Base-by-base conservation (phyloP, 2,329 filamentous ascomycete genomes). In the Aspergillus novofumigatus region DNA sequence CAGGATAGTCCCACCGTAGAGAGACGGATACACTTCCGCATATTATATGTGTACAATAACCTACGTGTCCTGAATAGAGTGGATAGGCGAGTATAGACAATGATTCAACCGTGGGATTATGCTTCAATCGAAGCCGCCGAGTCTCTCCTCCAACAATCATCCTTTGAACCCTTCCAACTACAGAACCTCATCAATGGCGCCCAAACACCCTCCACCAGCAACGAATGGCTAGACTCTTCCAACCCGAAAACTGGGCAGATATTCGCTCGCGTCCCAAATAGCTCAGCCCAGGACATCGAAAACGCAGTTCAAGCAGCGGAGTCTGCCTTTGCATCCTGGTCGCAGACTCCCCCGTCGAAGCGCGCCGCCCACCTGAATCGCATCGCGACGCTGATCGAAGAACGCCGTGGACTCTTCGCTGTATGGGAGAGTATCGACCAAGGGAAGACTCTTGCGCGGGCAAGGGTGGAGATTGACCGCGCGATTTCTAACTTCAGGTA, bases 351-450 rank as follows among this genome's bases (percentile, higher is more conserved):
- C 5, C 51, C 59, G n/a, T 54, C 57, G 7, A 56, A 50, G 29
- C 52, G 62, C 41, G 60, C 62, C 4, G 26, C 56, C 14, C 49
- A 60, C 23, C 55, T 63, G 3, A 23, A 55, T 20, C 54, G 58
- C 10, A 62, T 63, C 42, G 59, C 62, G 1, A 44, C 51, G 2
- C 41, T 56, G 1, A 62, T 63, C 26, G 48, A 55, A 9, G 52
- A 58, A 10, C 56, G 54, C 21, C 59, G 55, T 3, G 61, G 62
- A 45, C 9, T 55, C 1, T 63, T 63, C 32, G 59, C 61, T 0
- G 52, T 59, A 9, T 63, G 61, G 59, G 61, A 63, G 41, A 62
- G 59, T 25, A 51, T 63, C 20, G 61, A 63, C 10, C 61, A 63
- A 25, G 61, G 61, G 2, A 63, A 62, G 49, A 60, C 59, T 0